phyloP scores from a whole-genome alignment of 2,329 filamentous ascomycete genomes.

The Cadophora luteo-olivacea region DNA sequence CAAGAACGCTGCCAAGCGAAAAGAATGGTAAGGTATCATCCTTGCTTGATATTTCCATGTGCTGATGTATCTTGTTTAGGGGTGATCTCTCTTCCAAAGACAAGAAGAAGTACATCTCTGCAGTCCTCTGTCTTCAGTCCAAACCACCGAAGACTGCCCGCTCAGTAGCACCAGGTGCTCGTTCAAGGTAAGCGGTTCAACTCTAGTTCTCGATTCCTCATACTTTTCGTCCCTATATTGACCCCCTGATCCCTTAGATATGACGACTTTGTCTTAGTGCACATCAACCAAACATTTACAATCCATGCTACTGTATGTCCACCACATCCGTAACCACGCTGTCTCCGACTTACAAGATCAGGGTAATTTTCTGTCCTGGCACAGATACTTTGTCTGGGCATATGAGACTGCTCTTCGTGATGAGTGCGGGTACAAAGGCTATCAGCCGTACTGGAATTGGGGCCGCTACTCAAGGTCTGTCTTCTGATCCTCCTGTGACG shows the following conservation, averaged over 20 bases:
- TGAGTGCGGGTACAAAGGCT: slow-evolving; percentile 52
- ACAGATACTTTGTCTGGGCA: slow-evolving; percentile 49
- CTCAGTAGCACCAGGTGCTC: slow-evolving; percentile 43
- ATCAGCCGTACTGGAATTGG: slow-evolving; percentile 52
- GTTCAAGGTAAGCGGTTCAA: slow-evolving; percentile 27
- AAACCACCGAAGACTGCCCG: slow-evolving; percentile 43
- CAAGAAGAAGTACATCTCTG: slow-evolving; percentile 44
- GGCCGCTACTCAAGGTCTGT: slow-evolving; percentile 14
- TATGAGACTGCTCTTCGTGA: slow-evolving; percentile 51
- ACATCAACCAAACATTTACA: slow-evolving; percentile 43
- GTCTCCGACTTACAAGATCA: neutral
- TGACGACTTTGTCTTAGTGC: slow-evolving; percentile 48
- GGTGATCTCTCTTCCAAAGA: slow-evolving; percentile 28
- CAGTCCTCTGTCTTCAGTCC: slow-evolving; percentile 47
- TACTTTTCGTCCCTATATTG: neutral
- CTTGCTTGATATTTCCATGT: neutral
- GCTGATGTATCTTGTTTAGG: slow-evolving; percentile 20
- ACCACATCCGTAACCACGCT: slow-evolving; percentile 27
- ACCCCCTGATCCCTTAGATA: slow-evolving; percentile 37
- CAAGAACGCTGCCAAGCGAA: slow-evolving; percentile 47
- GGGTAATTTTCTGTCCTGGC: slow-evolving; percentile 50
- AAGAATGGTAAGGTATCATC: slow-evolving; percentile 50
- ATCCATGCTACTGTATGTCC: slow-evolving; percentile 37
- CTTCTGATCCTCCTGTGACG: slow-evolving; percentile 47
- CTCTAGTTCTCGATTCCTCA: too few species aligned